phyloP scores from a whole-genome alignment of 2,329 filamentous ascomycete species.

The Dactylonectria estremocensis region DNA sequence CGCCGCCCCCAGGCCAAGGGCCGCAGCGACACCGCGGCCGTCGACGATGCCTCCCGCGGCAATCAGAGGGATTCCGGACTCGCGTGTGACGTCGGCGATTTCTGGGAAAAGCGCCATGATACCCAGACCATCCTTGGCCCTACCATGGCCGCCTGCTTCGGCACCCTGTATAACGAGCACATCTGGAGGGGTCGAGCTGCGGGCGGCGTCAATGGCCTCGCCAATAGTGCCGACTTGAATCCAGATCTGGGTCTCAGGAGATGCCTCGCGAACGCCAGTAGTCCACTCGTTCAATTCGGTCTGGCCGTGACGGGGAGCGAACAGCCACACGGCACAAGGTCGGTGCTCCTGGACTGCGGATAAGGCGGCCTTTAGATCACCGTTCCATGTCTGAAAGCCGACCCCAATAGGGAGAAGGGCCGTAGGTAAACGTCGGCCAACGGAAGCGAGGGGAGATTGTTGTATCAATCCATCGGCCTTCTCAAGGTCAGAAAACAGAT shows the following conservation, averaged over 20 bases:
- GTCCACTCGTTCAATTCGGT: constrained; percentile 62
- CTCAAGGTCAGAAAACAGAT: constrained; percentile 51
- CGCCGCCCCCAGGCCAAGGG: constrained; percentile 65
- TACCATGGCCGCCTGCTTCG: constrained; percentile 69
- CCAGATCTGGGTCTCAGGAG: constrained; percentile 64
- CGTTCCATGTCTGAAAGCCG: constrained; percentile 62
- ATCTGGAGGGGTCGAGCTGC: constrained; percentile 57
- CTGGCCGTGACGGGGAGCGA: constrained; percentile 53
- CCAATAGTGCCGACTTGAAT: constrained; percentile 65
- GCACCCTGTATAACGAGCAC: constrained; percentile 67
- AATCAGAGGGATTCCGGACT: constrained; percentile 59
- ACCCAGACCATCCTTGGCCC: constrained; percentile 59
- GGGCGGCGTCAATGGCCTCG: constrained; percentile 62
- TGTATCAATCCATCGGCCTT: constrained; percentile 17
- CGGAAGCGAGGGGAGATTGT: background rate
- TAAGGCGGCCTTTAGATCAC: constrained; percentile 52
- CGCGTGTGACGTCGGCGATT: constrained; percentile 57
- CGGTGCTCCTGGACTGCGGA: constrained; percentile 49
- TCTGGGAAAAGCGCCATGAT: constrained; percentile 67
- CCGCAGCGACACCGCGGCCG: constrained; percentile 65
- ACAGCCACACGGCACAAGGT: constrained; percentile 64
- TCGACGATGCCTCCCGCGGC: constrained; percentile 69
- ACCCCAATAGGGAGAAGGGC: constrained; percentile 60
- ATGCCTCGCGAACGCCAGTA: constrained; percentile 56
- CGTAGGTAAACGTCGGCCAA: constrained; percentile 28